These are phyloP conservation scores for Polyplosphaeria fusca DNA, from an alignment of 495 filamentous ascomycete genomes.

Conservation along the genomic window DNA sequence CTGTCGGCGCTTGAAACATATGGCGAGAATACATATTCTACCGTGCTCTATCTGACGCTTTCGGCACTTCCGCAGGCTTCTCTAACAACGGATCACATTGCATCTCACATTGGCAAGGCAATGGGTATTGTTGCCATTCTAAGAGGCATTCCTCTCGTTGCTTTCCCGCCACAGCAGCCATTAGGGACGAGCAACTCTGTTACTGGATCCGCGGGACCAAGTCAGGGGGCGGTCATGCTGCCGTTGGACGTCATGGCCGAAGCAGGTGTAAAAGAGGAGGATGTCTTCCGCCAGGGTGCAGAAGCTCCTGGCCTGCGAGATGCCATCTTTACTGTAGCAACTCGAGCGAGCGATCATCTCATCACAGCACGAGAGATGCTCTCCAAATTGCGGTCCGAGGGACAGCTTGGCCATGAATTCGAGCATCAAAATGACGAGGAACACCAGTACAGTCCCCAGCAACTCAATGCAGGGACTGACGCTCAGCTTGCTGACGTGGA, in stretches of 20 bases:
- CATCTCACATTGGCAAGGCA: conserved; percentile 91
- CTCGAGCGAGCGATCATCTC: conserved; percentile 88
- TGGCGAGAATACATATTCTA: conserved; percentile 90
- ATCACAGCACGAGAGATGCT: conserved; percentile 93
- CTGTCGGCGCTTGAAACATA: conserved; percentile 77
- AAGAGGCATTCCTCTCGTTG: conserved; percentile 77
- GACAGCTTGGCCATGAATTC: conserved; percentile 76
- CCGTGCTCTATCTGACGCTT: conserved; percentile 84
- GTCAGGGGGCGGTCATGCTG: conserved; percentile 67
- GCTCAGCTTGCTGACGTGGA: conserved; percentile 38
- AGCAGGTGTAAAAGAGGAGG: conserved; percentile 74
- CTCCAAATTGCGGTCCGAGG: conserved; percentile 66
- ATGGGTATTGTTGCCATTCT: conserved; percentile 81
- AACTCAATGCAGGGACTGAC: conserved; percentile 29
- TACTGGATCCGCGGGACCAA: conserved; percentile 38
- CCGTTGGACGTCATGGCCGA: conserved; percentile 90
- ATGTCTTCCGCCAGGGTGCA: conserved; percentile 76
- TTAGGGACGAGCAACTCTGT: conserved; percentile 49
- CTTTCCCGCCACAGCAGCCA: conserved; percentile 66
- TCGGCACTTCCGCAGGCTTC: conserved; percentile 71
- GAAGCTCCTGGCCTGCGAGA: conserved; percentile 76
- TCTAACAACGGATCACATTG: conserved; percentile 85
- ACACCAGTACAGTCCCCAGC: conserved; percentile 53
- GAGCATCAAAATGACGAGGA: conserved; percentile 80
- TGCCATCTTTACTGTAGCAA: conserved; percentile 88